Conservation (phyloP, 169 alveolate genomes). For the Plasmodium fragile region DNA sequence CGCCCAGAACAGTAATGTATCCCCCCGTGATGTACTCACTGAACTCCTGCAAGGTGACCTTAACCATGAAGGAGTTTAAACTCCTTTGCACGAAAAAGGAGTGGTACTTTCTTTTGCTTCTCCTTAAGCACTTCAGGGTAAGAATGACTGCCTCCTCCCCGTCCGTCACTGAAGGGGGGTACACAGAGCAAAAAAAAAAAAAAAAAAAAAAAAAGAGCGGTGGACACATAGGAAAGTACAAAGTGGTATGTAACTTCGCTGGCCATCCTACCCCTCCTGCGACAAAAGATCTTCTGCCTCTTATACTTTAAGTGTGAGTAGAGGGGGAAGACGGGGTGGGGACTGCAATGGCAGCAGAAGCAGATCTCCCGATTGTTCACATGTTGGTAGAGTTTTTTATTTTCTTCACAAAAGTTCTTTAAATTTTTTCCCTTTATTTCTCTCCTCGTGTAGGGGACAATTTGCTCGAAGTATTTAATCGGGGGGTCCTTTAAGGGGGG, state of each 20-base stretch:
- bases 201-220: not conserved
- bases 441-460: conserved; percentile 16
- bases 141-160: not conserved
- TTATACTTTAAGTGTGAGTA: conserved; percentile 22
- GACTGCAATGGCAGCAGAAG: conserved; percentile 45
- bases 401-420: conserved; percentile 33
- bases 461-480: conserved; percentile 15
- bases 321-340: conserved; percentile 31
- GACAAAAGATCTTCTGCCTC: conserved; percentile 16
- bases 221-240: not conserved
- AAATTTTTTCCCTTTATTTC: conserved; percentile 29
- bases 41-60: conserved; percentile 54
- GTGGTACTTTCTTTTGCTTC: conserved; percentile 25
- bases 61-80: conserved; percentile 30
- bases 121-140: conserved; percentile 41
- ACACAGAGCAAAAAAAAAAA: not conserved
- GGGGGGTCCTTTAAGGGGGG: conserved; percentile 26
- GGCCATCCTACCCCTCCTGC: conserved; percentile 1
- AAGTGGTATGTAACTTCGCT: not conserved
- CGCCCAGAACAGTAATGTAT: not conserved
- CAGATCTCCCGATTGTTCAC: conserved; percentile 9
- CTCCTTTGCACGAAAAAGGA: conserved; percentile 25
- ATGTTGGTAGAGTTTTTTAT: conserved; percentile 15
- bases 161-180: not conserved
- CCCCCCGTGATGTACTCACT: not conserved